Percentiles rank a stretch among this genome's conserved stretches.
These are phyloP conservation scores for Ascochyta clinopodiicola DNA, from an alignment of 2,329 filamentous ascomycete species.

Conservation along the genomic window DNA sequence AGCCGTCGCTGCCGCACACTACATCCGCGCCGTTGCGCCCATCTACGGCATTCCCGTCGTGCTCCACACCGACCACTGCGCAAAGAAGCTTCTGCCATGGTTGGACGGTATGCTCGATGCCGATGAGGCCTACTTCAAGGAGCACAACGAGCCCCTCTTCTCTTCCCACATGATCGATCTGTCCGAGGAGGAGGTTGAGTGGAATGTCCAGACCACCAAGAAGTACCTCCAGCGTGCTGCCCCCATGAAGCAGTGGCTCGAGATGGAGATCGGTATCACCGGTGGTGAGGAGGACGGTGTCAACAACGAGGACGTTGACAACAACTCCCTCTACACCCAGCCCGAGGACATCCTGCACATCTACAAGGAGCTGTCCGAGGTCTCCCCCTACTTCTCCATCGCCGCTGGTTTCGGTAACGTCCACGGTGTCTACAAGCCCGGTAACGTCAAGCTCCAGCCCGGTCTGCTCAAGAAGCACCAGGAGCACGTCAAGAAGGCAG, in stretches of 20 bases:
- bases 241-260: constrained; percentile 96
- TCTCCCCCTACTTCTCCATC: constrained; percentile 87
- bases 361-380: constrained; percentile 68
- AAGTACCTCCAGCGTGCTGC: constrained; percentile 85
- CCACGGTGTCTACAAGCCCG: constrained; percentile 98
- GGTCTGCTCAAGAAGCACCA: constrained; percentile 98
- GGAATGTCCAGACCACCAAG: constrained; percentile 85
- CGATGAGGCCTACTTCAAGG: constrained; percentile 95
- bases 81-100: constrained; percentile 99
- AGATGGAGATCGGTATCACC: constrained; percentile 89
- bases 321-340: constrained; percentile 96
- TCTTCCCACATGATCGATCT: constrained; percentile 96
- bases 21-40: constrained; percentile 87
- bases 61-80: constrained; percentile 94
- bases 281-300: constrained; percentile 98
- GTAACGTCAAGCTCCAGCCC: constrained; percentile 95
- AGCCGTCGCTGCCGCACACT: constrained; percentile 83
- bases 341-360: constrained; percentile 44
- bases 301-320: constrained; percentile 97
- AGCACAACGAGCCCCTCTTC: constrained; percentile 79
- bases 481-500: constrained; percentile 83
- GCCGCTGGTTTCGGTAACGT: constrained; percentile 95
- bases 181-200: constrained; percentile 80
- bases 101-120: constrained; percentile 79
- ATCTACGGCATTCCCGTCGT: constrained; percentile 66